A percentile compares a stretch with the other conserved stretches of the same genome.
Evolutionary conservation across 2,329 filamentous ascomycete genomes (phyloP).

Genomic region (Pseudocercospora fijiensis): DNA sequence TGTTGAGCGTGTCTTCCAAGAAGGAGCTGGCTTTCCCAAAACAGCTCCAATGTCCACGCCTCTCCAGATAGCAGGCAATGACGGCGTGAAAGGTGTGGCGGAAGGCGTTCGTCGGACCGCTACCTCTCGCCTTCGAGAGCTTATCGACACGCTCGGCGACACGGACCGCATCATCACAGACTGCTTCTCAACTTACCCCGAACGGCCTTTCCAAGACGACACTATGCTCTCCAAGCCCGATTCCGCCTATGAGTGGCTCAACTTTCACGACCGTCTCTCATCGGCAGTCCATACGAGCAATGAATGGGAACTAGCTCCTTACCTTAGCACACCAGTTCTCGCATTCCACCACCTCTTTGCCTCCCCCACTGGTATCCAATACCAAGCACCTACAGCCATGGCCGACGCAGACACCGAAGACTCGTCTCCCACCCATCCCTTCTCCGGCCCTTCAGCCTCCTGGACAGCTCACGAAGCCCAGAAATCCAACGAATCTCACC

Average conservation of each 20-base stretch:
- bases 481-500: constrained; percentile 72
- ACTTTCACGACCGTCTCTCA: constrained; percentile 85
- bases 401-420: constrained; percentile 44
- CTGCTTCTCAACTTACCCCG: constrained; percentile 82
- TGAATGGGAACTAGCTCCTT: constrained; percentile 88
- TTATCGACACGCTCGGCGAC: constrained; percentile 77
- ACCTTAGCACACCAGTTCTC: constrained; percentile 80
- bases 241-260: constrained; percentile 86
- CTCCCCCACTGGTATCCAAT: constrained; percentile 58
- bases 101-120: constrained; percentile 71
- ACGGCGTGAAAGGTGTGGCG: constrained; percentile 60
- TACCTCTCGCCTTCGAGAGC: constrained; percentile 69
- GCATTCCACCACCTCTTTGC: constrained; percentile 92
- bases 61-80: constrained; percentile 21
- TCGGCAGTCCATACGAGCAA: constrained; percentile 77
- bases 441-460: constrained; percentile 77
- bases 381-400: constrained; percentile 39
- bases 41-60: constrained; percentile 26
- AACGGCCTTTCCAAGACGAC: constrained; percentile 89
- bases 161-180: constrained; percentile 76
- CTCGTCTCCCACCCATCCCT: constrained; percentile 56
- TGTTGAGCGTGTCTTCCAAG: constrained; percentile 73
- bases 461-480: constrained; percentile 77
- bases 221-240: constrained; percentile 84
- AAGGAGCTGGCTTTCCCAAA: constrained; percentile 72